These are phyloP conservation scores for Lophium mytilinum DNA, from an alignment of 495 filamentous ascomycete genomes.

Conservation along the genomic window DNA sequence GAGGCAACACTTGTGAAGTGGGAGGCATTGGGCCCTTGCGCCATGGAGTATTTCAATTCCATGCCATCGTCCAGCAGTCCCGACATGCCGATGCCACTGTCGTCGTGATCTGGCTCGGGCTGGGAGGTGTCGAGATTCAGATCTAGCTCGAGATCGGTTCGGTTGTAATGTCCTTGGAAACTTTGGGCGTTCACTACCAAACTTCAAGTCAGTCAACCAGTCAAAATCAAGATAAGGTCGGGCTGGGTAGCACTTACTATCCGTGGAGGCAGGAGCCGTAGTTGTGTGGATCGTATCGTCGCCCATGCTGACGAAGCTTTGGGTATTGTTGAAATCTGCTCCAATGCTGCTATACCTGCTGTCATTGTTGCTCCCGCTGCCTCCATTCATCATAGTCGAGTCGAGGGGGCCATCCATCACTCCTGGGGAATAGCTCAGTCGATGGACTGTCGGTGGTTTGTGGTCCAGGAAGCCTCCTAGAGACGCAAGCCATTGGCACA, in stretches of 20 bases:
- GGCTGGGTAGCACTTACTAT: conserved; percentile 12
- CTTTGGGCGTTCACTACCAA: conserved; percentile 13
- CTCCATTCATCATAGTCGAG: conserved; percentile 9
- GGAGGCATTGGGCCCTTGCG: neutral
- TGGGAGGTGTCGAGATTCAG: conserved; percentile 14
- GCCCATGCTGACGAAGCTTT: conserved; percentile 22
- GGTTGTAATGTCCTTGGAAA: conserved; percentile 8
- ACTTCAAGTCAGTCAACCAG: conserved; percentile 21
- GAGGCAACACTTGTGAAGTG: neutral
- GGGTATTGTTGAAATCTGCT: conserved; percentile 27
- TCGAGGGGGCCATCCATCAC: conserved; percentile 11
- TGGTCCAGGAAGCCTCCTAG: conserved; percentile 83
- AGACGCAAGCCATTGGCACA: conserved; percentile 85
- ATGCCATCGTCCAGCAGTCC: conserved; percentile 14
- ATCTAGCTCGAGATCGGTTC: conserved; percentile 14
- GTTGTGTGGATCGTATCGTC: conserved; percentile 29
- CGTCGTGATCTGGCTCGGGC: conserved; percentile 44
- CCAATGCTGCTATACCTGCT: conserved; percentile 29
- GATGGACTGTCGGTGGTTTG: conserved; percentile 12
- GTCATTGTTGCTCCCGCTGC: conserved; percentile 23
- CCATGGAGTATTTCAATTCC: conserved; percentile 9
- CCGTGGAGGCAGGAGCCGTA: conserved; percentile 35
- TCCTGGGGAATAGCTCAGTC: conserved; percentile 10
- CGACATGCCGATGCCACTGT: conserved; percentile 60
- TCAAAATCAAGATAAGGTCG: neutral